Base-by-base conservation (phyloP, 2,329 filamentous ascomycete species). In the Aspergillus fumigatus region DNA sequence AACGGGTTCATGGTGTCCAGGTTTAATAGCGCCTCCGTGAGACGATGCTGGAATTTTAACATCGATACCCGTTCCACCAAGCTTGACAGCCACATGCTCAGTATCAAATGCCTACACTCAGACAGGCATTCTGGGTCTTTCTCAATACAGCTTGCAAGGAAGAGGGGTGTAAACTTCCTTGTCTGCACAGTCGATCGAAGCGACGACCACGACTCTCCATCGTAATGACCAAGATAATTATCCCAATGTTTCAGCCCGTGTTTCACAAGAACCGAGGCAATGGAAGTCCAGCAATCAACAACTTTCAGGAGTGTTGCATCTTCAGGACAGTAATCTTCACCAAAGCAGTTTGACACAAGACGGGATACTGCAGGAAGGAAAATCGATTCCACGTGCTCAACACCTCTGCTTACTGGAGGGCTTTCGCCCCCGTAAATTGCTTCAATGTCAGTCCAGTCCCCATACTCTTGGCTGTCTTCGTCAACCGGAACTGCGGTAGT, bases 401-500 rank as follows among this genome's bases (percentile, higher is more conserved):
- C 64, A 25, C 62, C 69, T 50, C 63, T 59, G 26, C 59, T 62
- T 14, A 63, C 48, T 40, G 63, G 55, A 27, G 64, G 55, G 27
- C 51, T 48, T 40, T 72, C 65, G 26, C 73, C 69, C 7, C 70
- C 62, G 45, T 75, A 72, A 3, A 70, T 65, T 41, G 81, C 79
- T 55, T 82, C 79, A 51, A 86, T 73, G 21, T 77, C 83, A 23
- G 78, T 74, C 73, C 80, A 83, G 57, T 84, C 83, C 29, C 84
- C 84, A 63, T 84, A 87, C 49, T 87, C 84, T 66, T 87, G 85
- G 60, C 84, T 87, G 53, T 87, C 85, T 52, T 86, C 84, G 54
- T 77, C 81, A 4, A 62, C 63, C 26, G 75, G 65, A 14, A 56
- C 53, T n/a, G 67, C 52, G n/a, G 59, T 32, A 21, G 50, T 54